These are phyloP conservation scores for Cupressus sempervirens DNA, from an alignment of 75 land plant genomes.

Conservation along the genomic window DNA sequence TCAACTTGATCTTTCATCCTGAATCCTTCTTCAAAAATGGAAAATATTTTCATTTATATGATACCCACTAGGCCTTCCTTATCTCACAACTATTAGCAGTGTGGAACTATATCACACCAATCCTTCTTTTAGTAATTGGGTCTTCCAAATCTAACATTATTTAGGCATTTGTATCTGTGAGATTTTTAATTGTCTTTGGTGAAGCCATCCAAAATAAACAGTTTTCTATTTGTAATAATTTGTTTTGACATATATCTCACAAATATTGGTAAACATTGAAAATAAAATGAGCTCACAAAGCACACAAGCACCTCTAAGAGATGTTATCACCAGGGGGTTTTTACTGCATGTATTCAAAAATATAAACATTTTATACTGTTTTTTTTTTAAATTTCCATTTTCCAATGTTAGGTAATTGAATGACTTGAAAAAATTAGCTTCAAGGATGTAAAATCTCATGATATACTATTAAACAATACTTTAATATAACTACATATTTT, in stretches of 20 bases:
- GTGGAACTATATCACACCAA: not conserved
- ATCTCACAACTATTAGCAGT: not conserved
- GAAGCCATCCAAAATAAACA: not conserved
- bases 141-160: not conserved
- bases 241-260: not conserved
- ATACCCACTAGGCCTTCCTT: not conserved
- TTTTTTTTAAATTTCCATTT: no score
- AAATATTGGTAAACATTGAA: no score
- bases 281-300: not conserved
- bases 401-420: no score
- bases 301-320: not conserved
- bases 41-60: no score
- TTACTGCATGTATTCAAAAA: not conserved
- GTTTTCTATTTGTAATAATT: no score
- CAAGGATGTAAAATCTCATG: not conserved
- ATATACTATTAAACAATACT: no score
- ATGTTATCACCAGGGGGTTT: not conserved
- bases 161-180: not conserved
- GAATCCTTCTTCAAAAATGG: not conserved
- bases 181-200: not conserved
- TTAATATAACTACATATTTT: no score
- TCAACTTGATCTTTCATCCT: not conserved
- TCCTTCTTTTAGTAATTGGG: not conserved
- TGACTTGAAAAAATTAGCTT: not conserved
- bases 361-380: not conserved